phyloP scores from a whole-genome alignment of 768 basidiomycete species.

The Dacryopinax primogenitus region DNA sequence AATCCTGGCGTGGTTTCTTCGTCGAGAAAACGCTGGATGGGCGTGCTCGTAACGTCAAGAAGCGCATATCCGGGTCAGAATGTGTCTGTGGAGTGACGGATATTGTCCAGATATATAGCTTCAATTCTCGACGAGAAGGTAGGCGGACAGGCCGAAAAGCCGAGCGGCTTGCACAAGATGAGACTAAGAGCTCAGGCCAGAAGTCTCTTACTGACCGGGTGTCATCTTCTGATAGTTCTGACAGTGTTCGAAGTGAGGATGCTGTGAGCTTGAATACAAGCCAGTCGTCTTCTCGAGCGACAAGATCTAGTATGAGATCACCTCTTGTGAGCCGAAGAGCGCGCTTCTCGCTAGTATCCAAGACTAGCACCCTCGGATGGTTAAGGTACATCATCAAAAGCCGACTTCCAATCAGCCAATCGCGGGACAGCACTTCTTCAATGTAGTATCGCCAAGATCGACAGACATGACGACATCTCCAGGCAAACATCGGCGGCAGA shows the following conservation, averaged over 20 bases:
- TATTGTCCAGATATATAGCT: background rate
- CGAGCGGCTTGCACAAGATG: background rate
- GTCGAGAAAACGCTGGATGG: background rate
- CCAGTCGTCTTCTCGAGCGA: background rate
- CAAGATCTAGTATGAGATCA: background rate
- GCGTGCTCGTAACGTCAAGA: background rate
- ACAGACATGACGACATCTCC: constrained; percentile 1
- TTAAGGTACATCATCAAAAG: background rate
- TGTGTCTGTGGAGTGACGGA: background rate
- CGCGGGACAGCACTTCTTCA: background rate
- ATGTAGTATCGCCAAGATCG: background rate
- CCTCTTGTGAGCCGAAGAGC: background rate
- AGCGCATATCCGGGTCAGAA: background rate
- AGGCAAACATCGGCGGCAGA: background rate
- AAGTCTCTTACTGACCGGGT: background rate
- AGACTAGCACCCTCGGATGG: background rate
- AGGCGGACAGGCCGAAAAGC: background rate
- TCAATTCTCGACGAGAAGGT: background rate
- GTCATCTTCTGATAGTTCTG: background rate
- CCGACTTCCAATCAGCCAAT: background rate
- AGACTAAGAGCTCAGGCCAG: background rate
- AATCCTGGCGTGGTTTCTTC: background rate
- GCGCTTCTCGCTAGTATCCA: background rate
- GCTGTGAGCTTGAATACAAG: background rate
- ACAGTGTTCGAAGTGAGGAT: background rate